Percentiles rank a stretch among this genome's conserved stretches.
phyloP scores from a whole-genome alignment of 345 rosid species.

The Populus ilicifolia region DNA sequence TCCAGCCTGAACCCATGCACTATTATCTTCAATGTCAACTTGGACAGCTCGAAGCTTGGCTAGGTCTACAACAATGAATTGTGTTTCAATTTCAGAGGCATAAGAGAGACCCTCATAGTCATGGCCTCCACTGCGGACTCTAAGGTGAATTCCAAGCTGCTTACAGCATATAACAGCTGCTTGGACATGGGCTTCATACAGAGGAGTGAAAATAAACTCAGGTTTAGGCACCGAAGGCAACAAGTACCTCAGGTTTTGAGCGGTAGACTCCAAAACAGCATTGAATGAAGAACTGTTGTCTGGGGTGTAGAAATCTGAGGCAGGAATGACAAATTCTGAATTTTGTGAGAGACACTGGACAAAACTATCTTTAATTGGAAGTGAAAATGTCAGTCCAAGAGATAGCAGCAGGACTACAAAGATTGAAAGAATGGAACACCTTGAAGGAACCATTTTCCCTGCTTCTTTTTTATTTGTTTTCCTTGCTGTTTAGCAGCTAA shows the following conservation, averaged over 20 bases:
- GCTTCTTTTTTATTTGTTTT: too few relatives aligned
- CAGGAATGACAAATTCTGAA: slow-evolving; percentile 11
- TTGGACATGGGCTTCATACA: slow-evolving; percentile 26
- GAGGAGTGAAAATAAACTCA: slow-evolving; percentile 26
- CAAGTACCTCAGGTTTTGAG: slow-evolving; percentile 27
- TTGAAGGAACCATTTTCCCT: slow-evolving; percentile 25
- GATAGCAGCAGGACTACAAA: slow-evolving; percentile 18
- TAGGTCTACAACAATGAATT: slow-evolving; percentile 17
- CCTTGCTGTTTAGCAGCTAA: background rate
- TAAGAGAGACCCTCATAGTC: slow-evolving; percentile 25
- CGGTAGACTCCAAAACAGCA: slow-evolving; percentile 15
- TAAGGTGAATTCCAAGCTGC: slow-evolving; percentile 13
- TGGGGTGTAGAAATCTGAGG: slow-evolving; percentile 26
- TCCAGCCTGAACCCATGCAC: slow-evolving; percentile 21
- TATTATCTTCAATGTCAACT: slow-evolving; percentile 5
- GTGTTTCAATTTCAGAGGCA: slow-evolving; percentile 6
- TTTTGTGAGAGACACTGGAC: slow-evolving; percentile 18
- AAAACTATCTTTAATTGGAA: slow-evolving; percentile 10
- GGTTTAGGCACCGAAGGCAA: slow-evolving; percentile 26
- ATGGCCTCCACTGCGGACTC: slow-evolving; percentile 28
- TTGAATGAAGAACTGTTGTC: slow-evolving; percentile 16
- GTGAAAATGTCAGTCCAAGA: background rate
- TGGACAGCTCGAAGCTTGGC: slow-evolving; percentile 8
- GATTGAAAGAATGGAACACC: slow-evolving; percentile 7
- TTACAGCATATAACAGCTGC: slow-evolving; percentile 23